phyloP scores from a whole-genome alignment of 106 monocot species.

The Iris macrosiphon region DNA sequence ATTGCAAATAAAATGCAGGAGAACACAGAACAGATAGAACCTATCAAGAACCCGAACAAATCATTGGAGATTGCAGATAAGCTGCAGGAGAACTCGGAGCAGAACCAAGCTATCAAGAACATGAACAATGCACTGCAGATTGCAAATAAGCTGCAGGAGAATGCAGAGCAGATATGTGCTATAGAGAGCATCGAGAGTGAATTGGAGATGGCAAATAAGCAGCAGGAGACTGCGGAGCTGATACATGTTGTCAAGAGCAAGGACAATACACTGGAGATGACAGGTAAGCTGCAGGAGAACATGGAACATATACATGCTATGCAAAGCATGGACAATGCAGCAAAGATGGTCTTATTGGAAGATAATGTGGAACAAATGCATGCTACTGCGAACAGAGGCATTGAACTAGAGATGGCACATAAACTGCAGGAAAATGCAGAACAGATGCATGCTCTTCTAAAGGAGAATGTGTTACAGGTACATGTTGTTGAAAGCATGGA shows the following conservation, averaged over 20 bases:
- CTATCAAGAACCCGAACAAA: too few relatives aligned
- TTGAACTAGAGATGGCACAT: too few relatives aligned
- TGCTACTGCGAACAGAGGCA: too few relatives aligned
- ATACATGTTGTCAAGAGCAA: slow-evolving; percentile 43
- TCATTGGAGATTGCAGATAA: too few relatives aligned
- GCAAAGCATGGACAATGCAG: too few relatives aligned
- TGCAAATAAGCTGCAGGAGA: slow-evolving; percentile 17
- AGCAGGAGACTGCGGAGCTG: slow-evolving; percentile 21
- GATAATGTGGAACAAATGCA: too few relatives aligned
- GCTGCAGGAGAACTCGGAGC: too few relatives aligned
- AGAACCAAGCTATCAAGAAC: neutral
- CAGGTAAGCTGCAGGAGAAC: slow-evolving; percentile 23
- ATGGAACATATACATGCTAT: too few relatives aligned
- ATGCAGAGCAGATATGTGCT: slow-evolving; percentile 24
- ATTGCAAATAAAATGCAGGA: slow-evolving; percentile 17
- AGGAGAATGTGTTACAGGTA: too few relatives aligned
- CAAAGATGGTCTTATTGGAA: too few relatives aligned
- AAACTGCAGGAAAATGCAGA: slow-evolving; percentile 22
- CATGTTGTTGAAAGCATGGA: neutral
- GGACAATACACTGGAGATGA: too few relatives aligned
- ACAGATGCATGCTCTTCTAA: slow-evolving; percentile 23
- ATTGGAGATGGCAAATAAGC: slow-evolving; percentile 3
- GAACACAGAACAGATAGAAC: slow-evolving; percentile 21
- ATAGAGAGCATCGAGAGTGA: slow-evolving; percentile 16
- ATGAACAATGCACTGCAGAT: slow-evolving; percentile 5